Conservation (phyloP, 441 rosid genomes). For the Aquilaria agallochum region DNA sequence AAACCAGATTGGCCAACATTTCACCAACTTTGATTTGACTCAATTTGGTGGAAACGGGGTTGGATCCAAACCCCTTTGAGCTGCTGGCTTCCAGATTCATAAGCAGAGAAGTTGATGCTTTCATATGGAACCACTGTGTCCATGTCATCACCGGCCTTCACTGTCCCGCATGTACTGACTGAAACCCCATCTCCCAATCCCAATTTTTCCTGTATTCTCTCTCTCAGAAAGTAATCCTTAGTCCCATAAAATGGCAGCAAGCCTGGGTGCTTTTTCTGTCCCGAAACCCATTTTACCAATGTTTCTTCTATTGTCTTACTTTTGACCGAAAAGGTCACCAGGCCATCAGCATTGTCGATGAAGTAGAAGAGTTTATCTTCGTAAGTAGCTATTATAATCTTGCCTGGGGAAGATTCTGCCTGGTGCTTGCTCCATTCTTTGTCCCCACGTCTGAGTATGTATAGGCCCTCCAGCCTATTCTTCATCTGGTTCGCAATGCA, state of each 20-base stretch:
- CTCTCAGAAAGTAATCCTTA: not conserved
- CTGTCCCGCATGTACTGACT: conserved; percentile 22
- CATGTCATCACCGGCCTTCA: not conserved
- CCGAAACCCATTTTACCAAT: not conserved
- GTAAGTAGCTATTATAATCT: conserved; percentile 5
- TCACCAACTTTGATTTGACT: conserved; percentile 16
- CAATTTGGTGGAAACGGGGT: conserved; percentile 26
- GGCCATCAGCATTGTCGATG: not conserved
- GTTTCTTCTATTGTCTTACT: not conserved
- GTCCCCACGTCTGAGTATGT: conserved; percentile 11
- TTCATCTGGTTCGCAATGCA: not conserved
- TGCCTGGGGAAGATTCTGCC: not conserved
- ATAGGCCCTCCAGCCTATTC: not conserved
- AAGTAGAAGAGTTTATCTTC: conserved; percentile 3
- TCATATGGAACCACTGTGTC: conserved; percentile 12
- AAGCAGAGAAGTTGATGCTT: not conserved
- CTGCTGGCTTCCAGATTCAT: not conserved
- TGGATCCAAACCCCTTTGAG: conserved; percentile 28
- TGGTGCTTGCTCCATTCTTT: conserved; percentile 10
- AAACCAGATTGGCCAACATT: too few relatives aligned
- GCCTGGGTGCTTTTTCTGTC: not conserved
- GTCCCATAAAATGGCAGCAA: not conserved
- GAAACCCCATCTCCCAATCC: conserved; percentile 9
- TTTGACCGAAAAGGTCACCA: not conserved
- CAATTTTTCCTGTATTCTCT: not conserved